These are phyloP conservation scores for Aspergillus sp. DNA, from an alignment of 2,329 filamentous ascomycete genomes.

Conservation along the genomic window DNA sequence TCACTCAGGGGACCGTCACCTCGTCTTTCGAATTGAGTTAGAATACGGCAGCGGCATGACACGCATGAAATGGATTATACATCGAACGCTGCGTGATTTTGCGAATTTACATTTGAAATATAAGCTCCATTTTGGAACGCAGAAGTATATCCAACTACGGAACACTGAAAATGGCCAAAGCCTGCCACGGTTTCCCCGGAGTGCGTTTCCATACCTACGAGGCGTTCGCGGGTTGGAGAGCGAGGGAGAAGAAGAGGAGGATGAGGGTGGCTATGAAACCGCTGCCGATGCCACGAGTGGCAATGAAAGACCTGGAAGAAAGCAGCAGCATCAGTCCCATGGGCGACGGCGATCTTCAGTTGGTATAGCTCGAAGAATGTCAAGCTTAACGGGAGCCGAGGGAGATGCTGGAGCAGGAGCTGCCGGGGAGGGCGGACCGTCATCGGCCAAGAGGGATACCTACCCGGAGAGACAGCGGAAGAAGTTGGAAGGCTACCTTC, in stretches of 20 bases:
- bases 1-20: conserved; percentile 64
- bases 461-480: conserved; percentile 82
- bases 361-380: conserved; percentile 58
- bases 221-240: conserved; percentile 77
- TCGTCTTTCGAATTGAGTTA: conserved; percentile 85
- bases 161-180: conserved; percentile 70
- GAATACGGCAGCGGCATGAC: conserved; percentile 96
- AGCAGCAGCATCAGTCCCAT: conserved; percentile 35
- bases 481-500: conserved; percentile 84
- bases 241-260: conserved; percentile 70
- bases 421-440: conserved; percentile 36
- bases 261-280: conserved; percentile 48
- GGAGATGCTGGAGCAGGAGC: conserved; percentile 38
- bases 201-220: conserved; percentile 85
- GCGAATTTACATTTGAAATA: conserved; percentile 92
- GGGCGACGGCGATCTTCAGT: conserved; percentile 54
- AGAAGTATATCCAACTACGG: conserved; percentile 73
- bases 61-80: conserved; percentile 94
- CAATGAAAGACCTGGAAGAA: conserved; percentile 58
- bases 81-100: conserved; percentile 84
- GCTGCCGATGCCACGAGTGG: conserved; percentile 68
- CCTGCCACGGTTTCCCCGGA: conserved; percentile 85
- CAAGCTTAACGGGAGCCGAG: conserved; percentile 49
- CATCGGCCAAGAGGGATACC: conserved; percentile 49
- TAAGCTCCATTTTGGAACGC: conserved; percentile 79